Evolutionary conservation across 2,329 filamentous ascomycete genomes (phyloP).

Genomic region (Stemphylium vesicarium): DNA sequence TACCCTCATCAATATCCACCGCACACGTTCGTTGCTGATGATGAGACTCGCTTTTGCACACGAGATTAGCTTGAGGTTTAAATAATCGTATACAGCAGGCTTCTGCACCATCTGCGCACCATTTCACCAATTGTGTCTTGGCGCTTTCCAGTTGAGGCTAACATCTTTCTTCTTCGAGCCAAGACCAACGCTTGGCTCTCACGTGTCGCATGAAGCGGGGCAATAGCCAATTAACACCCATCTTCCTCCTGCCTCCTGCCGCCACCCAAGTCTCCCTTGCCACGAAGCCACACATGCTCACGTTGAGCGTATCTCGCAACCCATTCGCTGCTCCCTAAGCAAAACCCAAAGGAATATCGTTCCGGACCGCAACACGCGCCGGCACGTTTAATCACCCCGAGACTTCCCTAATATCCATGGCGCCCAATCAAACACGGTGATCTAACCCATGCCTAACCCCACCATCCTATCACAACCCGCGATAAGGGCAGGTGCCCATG

Average conservation of each 20-base stretch:
- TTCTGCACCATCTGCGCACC: conserved; percentile 7
- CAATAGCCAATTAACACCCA: conserved; percentile 2
- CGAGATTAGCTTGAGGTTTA: not conserved
- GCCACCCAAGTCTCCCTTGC: not conserved
- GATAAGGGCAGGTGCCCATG: conserved; percentile 39
- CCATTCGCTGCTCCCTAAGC: conserved; percentile 30
- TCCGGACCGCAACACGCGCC: conserved; percentile 29
- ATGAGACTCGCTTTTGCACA: not conserved
- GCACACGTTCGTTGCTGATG: not conserved
- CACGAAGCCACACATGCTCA: conserved; percentile 15
- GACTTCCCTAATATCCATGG: conserved; percentile 21
- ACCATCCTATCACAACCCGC: conserved; percentile 34
- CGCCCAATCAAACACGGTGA: conserved; percentile 33
- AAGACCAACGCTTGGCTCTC: conserved; percentile 25
- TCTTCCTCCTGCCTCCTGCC: not conserved
- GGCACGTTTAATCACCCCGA: conserved; percentile 7
- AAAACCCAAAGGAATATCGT: conserved; percentile 16
- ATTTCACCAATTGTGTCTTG: conserved; percentile 24
- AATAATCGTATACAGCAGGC: not conserved
- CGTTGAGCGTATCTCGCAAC: conserved; percentile 22
- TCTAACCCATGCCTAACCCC: conserved; percentile 20
- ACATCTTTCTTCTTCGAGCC: conserved; percentile 21
- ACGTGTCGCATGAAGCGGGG: conserved; percentile 14
- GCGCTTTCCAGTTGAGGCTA: conserved; percentile 29
- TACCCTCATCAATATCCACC: not conserved